Evolutionary conservation across 2,329 filamentous ascomycete species (phyloP), one percentile per base, ranked within the genome.

Genomic region (Penicillium carneum): DNA sequence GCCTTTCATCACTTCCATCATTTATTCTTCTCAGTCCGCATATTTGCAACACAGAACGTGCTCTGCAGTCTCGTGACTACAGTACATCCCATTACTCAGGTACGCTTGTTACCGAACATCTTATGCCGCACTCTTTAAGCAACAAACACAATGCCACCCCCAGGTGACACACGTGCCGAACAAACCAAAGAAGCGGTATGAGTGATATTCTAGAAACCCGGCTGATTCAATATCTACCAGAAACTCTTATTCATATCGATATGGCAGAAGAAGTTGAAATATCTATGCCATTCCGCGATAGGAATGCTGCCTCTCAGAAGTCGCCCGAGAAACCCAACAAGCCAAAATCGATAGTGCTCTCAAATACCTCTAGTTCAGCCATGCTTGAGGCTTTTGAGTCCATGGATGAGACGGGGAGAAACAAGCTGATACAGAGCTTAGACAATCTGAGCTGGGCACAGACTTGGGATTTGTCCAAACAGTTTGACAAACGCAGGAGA

Each of bases 211-310:
- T 4, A 29, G 20, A 12, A 20, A 4, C 20, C 14, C 5, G 10
- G 42, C 52, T 55, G 23, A 55, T 20, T 31, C 18, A 18, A 12
- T 4, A 34, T 26, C 14, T 34, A 38, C 20, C 26, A 55, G 41
- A 47, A 16, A 20, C 14, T 1, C 20, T 1, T 2, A n/a, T 47
- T 54, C 23, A 31, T 2, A 31, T 20, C 16, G 26, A 14, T 9
- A 55, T 55, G 52, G 52, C 52, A n/a, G 52, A 55, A 26, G 52
- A 50, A 36, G 20, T n/a, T 2, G 18, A 55, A 16, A 14, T 2
- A 1, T 4, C 23, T 10, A 5, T 7, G 31, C 33, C 42, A 29
- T 48, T 48, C 23, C 31, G 10, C 36, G 42, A 7, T 11, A 55
- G 23, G 6, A 20, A 47, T 31, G 23, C 10, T 36, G 31, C 5